Base-by-base conservation (phyloP, 2,329 filamentous ascomycete species). In the Xylariaceae sp. region DNA sequence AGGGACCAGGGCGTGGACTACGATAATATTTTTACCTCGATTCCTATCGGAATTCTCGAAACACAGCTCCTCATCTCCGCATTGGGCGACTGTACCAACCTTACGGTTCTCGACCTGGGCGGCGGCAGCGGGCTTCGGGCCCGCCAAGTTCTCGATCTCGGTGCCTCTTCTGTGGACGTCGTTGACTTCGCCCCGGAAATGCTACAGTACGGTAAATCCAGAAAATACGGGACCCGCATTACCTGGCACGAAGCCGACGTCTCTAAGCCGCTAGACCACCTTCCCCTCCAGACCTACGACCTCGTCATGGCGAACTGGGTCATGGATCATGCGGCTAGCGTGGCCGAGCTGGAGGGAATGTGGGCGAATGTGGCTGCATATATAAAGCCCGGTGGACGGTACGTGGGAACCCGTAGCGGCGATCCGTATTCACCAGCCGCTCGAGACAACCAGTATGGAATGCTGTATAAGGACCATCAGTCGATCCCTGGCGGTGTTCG, bases 301-400 rank as follows among this genome's bases (percentile, higher is more conserved):
- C 49, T 72, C 18, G 67, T 71, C 44, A 71, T 72, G 69, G 69
- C 64, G 2, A 71, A 72, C 54, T 73, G 70, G 69, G 50, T 69
- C 21, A 65, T 73, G 50, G 67, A 70, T 52, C 67, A 70, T 56
- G 68, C 66, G 18, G 57, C 56, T 6, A 65, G 40, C 21, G 26
- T 64, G 18, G 62, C 56, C 5, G 56, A 56, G 14, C 62, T 71
- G 7, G 60, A 65, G 49, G 67, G 56, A 29, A 71, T 73, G 62
- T 69, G 65, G 61, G 43, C 40, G n/a, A 71, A 73, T 44, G 50
- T 70, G 10, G 54, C 50, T 1, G 29, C 52, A 1, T 56, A 65
- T 40, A 54, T 71, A 12, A 67, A 65, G 54, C 66, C 70, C 0
- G 68, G 70, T 1, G 70, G 70, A 0, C 60, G 56, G n/a, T 71